Evolutionary conservation across 768 basidiomycete genomes (phyloP).

Genomic region (Phylloporus arenicola): DNA sequence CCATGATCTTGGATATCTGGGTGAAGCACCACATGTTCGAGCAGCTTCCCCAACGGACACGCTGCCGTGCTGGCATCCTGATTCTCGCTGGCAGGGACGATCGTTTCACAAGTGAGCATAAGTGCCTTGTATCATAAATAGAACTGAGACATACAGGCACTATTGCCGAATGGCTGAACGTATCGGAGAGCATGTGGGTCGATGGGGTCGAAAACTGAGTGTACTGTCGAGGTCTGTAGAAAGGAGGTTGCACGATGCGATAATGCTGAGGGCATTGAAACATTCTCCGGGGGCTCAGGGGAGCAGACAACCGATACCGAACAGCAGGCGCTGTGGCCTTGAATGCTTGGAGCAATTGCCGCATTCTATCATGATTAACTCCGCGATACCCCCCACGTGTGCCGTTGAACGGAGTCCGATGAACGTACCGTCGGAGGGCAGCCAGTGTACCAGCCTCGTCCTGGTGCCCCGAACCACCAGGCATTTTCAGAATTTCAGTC

Average conservation of each 20-base stretch:
- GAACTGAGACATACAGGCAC: background rate
- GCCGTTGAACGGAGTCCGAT: background rate
- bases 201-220: background rate
- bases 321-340: background rate
- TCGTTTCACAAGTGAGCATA: background rate
- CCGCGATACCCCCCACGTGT: background rate
- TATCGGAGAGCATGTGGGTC: background rate
- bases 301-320: background rate
- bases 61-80: background rate
- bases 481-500: too few species aligned
- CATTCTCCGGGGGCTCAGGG: background rate
- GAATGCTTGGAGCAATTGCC: background rate
- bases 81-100: background rate
- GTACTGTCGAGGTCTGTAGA: background rate
- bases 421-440: background rate
- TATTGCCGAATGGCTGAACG: background rate
- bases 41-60: background rate
- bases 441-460: too few species aligned
- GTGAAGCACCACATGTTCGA: background rate
- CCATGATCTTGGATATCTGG: background rate
- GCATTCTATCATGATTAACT: background rate
- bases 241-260: background rate
- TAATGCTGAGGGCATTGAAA: background rate
- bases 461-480: too few species aligned
- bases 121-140: background rate